These are phyloP conservation scores for Pezicula rhizophila DNA, from an alignment of 2,329 filamentous ascomycete species.

Conservation along the genomic window DNA sequence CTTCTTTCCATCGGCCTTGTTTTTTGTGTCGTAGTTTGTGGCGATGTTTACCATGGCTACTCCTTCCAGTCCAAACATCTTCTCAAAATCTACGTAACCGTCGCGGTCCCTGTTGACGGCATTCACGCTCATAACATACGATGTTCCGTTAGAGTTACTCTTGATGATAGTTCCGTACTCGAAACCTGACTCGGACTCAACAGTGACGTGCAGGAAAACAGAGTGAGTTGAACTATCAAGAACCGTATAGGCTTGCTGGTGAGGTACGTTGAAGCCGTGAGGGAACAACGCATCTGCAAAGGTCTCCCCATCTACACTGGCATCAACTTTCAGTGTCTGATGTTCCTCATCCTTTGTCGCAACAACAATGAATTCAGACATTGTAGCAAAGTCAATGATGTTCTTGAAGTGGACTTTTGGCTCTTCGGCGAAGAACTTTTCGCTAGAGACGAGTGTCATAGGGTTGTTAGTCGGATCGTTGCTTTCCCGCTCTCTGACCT, in stretches of 20 bases:
- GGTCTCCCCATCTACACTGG: slow-evolving; percentile 75
- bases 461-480: slow-evolving; percentile 58
- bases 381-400: slow-evolving; percentile 82
- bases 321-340: slow-evolving; percentile 66
- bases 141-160: slow-evolving; percentile 97
- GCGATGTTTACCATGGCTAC: slow-evolving; percentile 85
- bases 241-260: slow-evolving; percentile 83
- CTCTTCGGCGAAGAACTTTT: slow-evolving; percentile 68
- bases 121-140: slow-evolving; percentile 77
- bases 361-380: slow-evolving; percentile 94
- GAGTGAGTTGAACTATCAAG: slow-evolving; percentile 92
- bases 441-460: slow-evolving; percentile 67
- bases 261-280: slow-evolving; percentile 70
- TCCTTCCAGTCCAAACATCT: slow-evolving; percentile 86
- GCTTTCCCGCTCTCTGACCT: slow-evolving; percentile 56
- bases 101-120: slow-evolving; percentile 73
- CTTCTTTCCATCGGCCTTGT: slow-evolving; percentile 62
- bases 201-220: slow-evolving; percentile 87
- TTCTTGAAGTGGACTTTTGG: slow-evolving; percentile 58
- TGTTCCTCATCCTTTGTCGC: slow-evolving; percentile 62
- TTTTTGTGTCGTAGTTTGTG: slow-evolving; percentile 56
- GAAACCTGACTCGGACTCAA: slow-evolving; percentile 56
- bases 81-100: slow-evolving; percentile 92
- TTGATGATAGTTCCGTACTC: slow-evolving; percentile 87
- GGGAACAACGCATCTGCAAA: slow-evolving; percentile 87